A percentile compares a stretch with the other conserved stretches of the same genome.
Evolutionary conservation across 352 stramenopile species (phyloP).

Genomic region (Pythium dissimile): DNA sequence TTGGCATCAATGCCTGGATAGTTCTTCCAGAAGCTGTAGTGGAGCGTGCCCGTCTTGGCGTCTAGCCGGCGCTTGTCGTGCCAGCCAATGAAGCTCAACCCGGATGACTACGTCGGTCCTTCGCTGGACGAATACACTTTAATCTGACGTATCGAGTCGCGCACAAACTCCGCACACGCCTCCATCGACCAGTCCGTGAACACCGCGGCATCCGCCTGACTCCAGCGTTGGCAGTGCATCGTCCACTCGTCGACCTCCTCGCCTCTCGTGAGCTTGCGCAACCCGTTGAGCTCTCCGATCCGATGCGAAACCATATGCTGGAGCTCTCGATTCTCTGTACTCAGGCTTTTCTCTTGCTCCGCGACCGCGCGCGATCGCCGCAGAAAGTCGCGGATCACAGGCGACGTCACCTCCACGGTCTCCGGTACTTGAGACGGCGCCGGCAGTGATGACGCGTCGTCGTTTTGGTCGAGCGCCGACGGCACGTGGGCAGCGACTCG

Average conservation of each 20-base stretch:
- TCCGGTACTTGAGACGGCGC: too few species aligned
- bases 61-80: conserved; percentile 8
- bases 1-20: not conserved
- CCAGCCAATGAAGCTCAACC: conserved; percentile 11
- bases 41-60: not conserved
- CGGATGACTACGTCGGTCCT: not conserved
- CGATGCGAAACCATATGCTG: not conserved
- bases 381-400: conserved; percentile 4
- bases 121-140: not conserved
- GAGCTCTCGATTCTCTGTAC: not conserved
- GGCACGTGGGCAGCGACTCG: not conserved
- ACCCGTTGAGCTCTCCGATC: not conserved
- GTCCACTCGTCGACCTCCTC: not conserved
- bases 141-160: conserved; percentile 1
- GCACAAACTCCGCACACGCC: conserved; percentile 1
- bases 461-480: not conserved
- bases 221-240: not conserved
- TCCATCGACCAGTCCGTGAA: conserved; percentile 3
- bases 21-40: conserved; percentile 9
- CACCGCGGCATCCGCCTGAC: not conserved
- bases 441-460: too few species aligned
- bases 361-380: not conserved
- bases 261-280: conserved; percentile 1
- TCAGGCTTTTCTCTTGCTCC: not conserved
- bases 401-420: not conserved